Evolutionary conservation across 176 grass and related monocot genomes (phyloP).

Genomic region (Musa acuminata): DNA sequence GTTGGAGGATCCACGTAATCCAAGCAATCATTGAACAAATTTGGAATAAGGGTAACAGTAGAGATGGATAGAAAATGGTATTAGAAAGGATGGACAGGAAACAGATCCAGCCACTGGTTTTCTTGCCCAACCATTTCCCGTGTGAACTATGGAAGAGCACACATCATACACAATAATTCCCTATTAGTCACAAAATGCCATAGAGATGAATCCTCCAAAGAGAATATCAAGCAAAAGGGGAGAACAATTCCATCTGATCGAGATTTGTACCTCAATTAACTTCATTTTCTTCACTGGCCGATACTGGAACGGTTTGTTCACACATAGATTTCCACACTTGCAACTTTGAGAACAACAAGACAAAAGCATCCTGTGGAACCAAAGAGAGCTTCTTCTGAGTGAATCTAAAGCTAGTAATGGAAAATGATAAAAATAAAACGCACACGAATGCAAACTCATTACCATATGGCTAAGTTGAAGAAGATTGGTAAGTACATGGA

Average conservation of each 20-base stretch:
- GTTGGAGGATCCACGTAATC: too few species aligned
- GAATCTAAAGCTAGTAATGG: not conserved
- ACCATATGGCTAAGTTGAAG: not conserved
- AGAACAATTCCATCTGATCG: not conserved
- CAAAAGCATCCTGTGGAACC: constrained; percentile 16
- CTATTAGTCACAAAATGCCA: not conserved
- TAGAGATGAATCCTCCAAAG: not conserved
- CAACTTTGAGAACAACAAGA: constrained; percentile 20
- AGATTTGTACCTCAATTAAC: constrained; percentile 16
- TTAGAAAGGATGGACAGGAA: not conserved
- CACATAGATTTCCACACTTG: constrained; percentile 21
- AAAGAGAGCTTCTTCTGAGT: not conserved
- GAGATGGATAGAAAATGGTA: not conserved
- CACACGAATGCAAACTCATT: not conserved
- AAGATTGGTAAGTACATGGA: too few species aligned
- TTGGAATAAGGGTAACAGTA: too few species aligned
- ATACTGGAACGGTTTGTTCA: constrained; percentile 23
- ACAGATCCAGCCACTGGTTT: not conserved
- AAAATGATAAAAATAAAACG: not conserved
- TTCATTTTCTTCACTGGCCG: constrained; percentile 24
- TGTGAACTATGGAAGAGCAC: not conserved
- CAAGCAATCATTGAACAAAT: too few species aligned
- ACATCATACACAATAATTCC: not conserved
- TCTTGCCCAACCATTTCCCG: not conserved
- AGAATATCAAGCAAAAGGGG: not conserved